phyloP scores from a whole-genome alignment of 2,329 filamentous ascomycete species.

The Seiridium cupressi region DNA sequence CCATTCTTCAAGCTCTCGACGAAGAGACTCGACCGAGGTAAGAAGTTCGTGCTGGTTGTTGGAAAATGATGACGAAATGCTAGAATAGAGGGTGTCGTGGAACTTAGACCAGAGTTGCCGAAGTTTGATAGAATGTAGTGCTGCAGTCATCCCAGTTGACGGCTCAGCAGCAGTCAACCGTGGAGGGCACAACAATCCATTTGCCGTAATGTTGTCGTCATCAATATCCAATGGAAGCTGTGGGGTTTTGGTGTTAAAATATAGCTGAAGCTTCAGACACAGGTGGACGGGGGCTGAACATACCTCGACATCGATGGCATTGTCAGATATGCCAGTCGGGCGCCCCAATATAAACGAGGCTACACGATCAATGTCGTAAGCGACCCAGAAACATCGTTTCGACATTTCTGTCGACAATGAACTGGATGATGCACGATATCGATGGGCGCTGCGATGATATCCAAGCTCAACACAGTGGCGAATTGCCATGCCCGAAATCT shows the following conservation, averaged over 20 bases:
- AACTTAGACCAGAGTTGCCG: slow-evolving; percentile 28
- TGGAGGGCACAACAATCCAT: slow-evolving; percentile 17
- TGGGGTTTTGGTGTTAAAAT: too few relatives aligned
- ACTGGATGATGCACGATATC: background rate
- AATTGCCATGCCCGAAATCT: slow-evolving; percentile 27
- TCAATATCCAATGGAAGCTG: too few relatives aligned
- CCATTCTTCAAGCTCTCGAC: slow-evolving; percentile 25
- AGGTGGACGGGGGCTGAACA: background rate
- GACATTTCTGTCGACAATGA: slow-evolving; percentile 19
- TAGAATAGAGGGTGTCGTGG: slow-evolving; percentile 20
- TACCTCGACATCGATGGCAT: slow-evolving; percentile 27
- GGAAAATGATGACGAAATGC: background rate
- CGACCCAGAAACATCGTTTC: slow-evolving; percentile 25
- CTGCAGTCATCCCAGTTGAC: slow-evolving; percentile 26
- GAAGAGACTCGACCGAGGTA: slow-evolving; percentile 16
- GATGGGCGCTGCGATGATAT: slow-evolving; percentile 23
- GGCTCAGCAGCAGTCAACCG: slow-evolving; percentile 14
- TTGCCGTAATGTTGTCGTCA: too few relatives aligned
- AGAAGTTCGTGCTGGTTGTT: slow-evolving; percentile 4
- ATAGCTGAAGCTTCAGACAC: too few relatives aligned
- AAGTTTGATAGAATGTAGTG: slow-evolving; percentile 27
- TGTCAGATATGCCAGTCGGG: slow-evolving; percentile 22
- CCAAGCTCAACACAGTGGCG: slow-evolving; percentile 31
- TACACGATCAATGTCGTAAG: slow-evolving; percentile 22
- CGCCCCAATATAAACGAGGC: slow-evolving; percentile 22